Percentiles rank a stretch among this genome's conserved stretches.
Conservation (phyloP, 345 rosid species). For the Stellera chamaejasme region DNA sequence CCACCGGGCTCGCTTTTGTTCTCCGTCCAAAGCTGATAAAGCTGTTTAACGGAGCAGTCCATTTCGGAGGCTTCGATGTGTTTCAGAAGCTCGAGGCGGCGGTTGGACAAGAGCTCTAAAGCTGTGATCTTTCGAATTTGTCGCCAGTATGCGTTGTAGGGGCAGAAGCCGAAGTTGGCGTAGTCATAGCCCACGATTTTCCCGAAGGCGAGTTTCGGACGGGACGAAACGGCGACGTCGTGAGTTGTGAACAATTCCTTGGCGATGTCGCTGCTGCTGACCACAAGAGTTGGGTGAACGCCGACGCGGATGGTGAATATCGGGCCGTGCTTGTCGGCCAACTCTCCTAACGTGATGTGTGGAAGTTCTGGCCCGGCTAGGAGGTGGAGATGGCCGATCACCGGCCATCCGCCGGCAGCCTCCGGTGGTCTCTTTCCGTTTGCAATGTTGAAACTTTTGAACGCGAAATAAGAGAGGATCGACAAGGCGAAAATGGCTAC, state of each 20-base stretch:
- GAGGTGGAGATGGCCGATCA: slow-evolving; percentile 28
- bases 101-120: slow-evolving; percentile 21
- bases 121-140: slow-evolving; percentile 28
- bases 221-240: slow-evolving; percentile 17
- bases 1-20: not conserved
- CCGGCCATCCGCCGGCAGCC: slow-evolving; percentile 31
- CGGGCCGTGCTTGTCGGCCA: slow-evolving; percentile 33
- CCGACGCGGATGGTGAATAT: slow-evolving; percentile 29
- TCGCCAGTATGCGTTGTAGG: slow-evolving; percentile 35
- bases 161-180: slow-evolving; percentile 23
- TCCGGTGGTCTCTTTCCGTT: slow-evolving; percentile 16
- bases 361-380: slow-evolving; percentile 14
- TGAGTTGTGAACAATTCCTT: slow-evolving; percentile 27
- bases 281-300: slow-evolving; percentile 17
- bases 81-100: slow-evolving; percentile 21
- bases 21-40: slow-evolving; percentile 15
- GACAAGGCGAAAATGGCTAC: not conserved
- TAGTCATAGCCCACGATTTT: slow-evolving; percentile 23
- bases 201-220: slow-evolving; percentile 16
- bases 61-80: slow-evolving; percentile 19
- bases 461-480: slow-evolving; percentile 5
- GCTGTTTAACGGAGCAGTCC: slow-evolving; percentile 8
- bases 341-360: slow-evolving; percentile 18
- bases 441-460: slow-evolving; percentile 5
- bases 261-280: slow-evolving; percentile 24